These are phyloP conservation scores for Diplotaxis tenuifolia DNA, from an alignment of 345 rosid genomes.

Conservation along the genomic window DNA sequence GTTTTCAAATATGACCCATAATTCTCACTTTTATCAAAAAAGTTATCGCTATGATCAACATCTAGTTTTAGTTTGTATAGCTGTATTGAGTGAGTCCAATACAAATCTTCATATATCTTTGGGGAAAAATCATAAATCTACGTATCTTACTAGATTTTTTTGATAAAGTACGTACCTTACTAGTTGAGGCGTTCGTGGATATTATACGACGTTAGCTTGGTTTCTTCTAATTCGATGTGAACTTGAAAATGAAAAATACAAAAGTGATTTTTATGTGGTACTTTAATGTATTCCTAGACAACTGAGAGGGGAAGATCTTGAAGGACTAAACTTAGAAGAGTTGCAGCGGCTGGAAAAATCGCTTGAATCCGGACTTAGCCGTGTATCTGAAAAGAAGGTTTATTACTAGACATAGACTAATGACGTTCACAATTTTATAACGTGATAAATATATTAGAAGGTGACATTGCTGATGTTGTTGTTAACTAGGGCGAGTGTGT, in stretches of 20 bases:
- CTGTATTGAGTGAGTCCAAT: not conserved
- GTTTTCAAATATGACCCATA: not conserved
- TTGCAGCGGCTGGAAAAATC: constrained; percentile 69
- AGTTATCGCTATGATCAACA: not conserved
- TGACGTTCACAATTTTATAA: not conserved
- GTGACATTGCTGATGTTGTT: constrained; percentile 3
- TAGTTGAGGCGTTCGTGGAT: not conserved
- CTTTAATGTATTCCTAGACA: constrained; percentile 44
- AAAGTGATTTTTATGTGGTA: not conserved
- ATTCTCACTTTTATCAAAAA: not conserved
- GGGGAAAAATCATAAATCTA: not conserved
- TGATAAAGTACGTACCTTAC: no score
- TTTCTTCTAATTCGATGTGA: not conserved
- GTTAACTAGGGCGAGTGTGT: constrained; percentile 64
- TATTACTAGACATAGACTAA: not conserved
- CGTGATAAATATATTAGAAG: not conserved
- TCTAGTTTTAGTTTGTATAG: not conserved
- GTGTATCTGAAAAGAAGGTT: constrained; percentile 79
- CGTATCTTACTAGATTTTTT: not conserved
- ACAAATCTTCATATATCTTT: not conserved
- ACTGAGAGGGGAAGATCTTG: constrained; percentile 90
- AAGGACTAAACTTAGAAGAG: constrained; percentile 66
- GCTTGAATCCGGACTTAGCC: constrained; percentile 71
- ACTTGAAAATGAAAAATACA: not conserved
- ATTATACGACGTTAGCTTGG: not conserved